These are phyloP conservation scores for Cunninghamia lanceolata DNA, from an alignment of 75 land plant genomes.

Conservation along the genomic window DNA sequence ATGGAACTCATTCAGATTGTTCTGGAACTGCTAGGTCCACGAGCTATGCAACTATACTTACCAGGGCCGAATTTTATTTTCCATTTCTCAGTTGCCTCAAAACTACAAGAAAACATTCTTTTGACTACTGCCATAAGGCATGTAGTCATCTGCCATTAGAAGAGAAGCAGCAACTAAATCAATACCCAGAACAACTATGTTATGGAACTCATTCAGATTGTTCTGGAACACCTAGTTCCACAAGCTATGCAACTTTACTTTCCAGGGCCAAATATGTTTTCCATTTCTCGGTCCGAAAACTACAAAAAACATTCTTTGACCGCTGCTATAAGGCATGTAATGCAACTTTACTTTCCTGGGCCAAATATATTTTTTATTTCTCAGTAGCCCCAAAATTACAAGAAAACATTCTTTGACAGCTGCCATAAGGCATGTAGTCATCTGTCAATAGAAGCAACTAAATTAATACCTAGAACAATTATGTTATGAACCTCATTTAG, in stretches of 20 bases:
- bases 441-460: background rate
- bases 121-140: background rate
- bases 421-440: background rate
- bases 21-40: background rate
- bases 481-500: too few species aligned
- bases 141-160: background rate
- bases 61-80: background rate
- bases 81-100: background rate
- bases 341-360: too few species aligned
- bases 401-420: background rate
- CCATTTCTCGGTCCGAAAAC: too few species aligned
- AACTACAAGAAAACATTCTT: background rate
- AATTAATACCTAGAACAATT: too few species aligned
- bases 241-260: too few species aligned
- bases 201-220: too few species aligned
- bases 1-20: constrained; percentile 2
- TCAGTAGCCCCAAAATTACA: background rate
- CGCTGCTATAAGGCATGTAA: background rate
- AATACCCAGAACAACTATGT: background rate
- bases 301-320: background rate
- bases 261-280: too few species aligned
- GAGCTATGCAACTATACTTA: background rate
- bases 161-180: too few species aligned
- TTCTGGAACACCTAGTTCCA: too few species aligned
- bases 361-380: too few species aligned